Evolutionary conservation across 2,329 filamentous ascomycete species (phyloP), one percentile per base, ranked within the genome.

Genomic region (Phialophora verrucosa): DNA sequence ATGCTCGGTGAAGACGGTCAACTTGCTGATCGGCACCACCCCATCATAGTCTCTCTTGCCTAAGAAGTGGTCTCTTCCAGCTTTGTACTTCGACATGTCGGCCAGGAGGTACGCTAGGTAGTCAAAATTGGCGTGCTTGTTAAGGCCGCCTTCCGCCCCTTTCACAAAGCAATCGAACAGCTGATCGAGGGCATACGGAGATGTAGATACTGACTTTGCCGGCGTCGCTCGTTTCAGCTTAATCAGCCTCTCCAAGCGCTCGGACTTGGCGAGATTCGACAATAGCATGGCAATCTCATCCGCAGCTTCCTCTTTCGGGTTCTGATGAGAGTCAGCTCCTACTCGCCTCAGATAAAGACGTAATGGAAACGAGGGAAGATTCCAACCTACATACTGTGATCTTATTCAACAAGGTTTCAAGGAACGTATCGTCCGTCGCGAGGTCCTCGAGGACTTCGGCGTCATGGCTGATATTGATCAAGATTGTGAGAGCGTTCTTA

Each of bases 141-240:
- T 98, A 78, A 95, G 93, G 10, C 84, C 83, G 27, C 90, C 91
- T 68, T 91, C 89, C 25, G 91, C 89, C 23, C 94, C 94, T 81
- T 95, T 96, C 76, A 98, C 95, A 76, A 99, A 99, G 73, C 96
- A 90, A 77, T 98, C 95, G 77, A 99, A 88, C 32, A 99, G 83
- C 78, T 98, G 95, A 77, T 97, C 93, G 73, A 98, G 87, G 4
- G 92, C 89, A 65, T 87, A 83, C 42, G 89, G 85, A 49, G 92
- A 91, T 23, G 68, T 63, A 12, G 69, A 70, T 10, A 68, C 62
- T 1, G 58, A 14, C 47, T 59, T 57, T 8, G 44, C 85, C 2
- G 92, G 90, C 0, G 89, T 78, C 6, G 85, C 81, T 69, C 92
- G 90, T 74, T 90, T 90, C 63, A 90, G 82, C 4, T 83, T 82